These are phyloP conservation scores for Xylaria bambusicola DNA, from an alignment of 495 filamentous ascomycete genomes.

Conservation along the genomic window DNA sequence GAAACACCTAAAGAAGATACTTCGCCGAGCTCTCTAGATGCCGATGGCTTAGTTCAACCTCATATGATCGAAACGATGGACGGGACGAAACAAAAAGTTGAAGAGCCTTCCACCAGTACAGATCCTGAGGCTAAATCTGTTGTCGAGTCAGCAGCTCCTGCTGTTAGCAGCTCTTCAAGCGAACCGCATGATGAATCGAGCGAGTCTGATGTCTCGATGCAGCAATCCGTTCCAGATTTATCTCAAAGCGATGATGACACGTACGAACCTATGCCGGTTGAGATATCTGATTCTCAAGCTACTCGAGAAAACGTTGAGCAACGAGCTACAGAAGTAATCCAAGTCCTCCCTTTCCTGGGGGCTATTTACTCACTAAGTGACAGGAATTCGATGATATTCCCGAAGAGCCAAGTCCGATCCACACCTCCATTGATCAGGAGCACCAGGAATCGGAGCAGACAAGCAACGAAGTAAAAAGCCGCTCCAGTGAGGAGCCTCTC, in stretches of 20 bases:
- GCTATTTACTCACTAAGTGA: constrained; percentile 1
- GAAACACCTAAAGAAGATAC: background rate
- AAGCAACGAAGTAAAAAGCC: constrained; percentile 33
- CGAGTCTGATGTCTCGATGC: constrained; percentile 8
- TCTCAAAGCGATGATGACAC: constrained; percentile 21
- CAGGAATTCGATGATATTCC: constrained; percentile 15
- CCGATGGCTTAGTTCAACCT: background rate
- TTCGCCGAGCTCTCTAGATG: background rate
- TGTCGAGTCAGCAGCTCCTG: background rate
- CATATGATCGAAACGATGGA: background rate
- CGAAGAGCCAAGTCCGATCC: constrained; percentile 16
- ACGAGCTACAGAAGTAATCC: constrained; percentile 1
- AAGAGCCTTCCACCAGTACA: background rate
- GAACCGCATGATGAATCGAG: constrained; percentile 8
- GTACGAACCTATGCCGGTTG: constrained; percentile 14
- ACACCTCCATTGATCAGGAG: constrained; percentile 8
- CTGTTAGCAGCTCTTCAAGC: background rate
- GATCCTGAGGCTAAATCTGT: background rate
- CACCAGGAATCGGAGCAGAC: constrained; percentile 13
- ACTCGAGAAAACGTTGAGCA: background rate
- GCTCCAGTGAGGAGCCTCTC: constrained; percentile 32
- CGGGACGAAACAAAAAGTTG: background rate
- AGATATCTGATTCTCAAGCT: constrained; percentile 10
- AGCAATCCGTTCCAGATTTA: constrained; percentile 3
- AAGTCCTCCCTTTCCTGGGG: constrained; percentile 2